Percentiles rank a stretch among this genome's conserved stretches.
Conservation (phyloP, 805 yeast genomes). For the Candida broadrunensis region DNA sequence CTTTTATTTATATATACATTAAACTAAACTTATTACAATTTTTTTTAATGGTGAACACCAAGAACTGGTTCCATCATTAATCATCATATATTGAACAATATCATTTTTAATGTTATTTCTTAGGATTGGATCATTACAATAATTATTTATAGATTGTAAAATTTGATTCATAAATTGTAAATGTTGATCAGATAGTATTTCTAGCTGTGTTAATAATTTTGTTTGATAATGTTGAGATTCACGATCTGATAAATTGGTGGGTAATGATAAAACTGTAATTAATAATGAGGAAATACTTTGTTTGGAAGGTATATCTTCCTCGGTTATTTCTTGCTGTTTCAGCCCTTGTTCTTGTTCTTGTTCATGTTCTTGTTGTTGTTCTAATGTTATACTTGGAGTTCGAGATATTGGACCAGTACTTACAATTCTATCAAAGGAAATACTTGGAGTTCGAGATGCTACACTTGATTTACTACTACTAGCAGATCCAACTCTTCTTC, state of each 20-base stretch:
- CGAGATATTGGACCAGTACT: no score
- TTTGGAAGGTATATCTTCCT: no score
- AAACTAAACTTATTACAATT: constrained; percentile 24
- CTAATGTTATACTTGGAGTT: no score
- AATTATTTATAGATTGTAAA: constrained; percentile 8
- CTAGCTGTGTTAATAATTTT: constrained; percentile 25
- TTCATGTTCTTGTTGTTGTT: no score
- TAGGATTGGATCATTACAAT: constrained; percentile 7
- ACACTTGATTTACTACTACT: neutral
- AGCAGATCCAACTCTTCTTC: constrained; percentile 8
- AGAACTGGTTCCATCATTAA: constrained; percentile 50
- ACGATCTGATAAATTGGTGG: constrained; percentile 33
- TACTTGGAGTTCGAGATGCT: neutral
- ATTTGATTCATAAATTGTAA: constrained; percentile 12
- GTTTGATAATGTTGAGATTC: constrained; percentile 43
- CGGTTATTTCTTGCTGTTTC: no score
- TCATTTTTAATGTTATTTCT: constrained; percentile 26
- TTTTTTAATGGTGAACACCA: constrained; percentile 73
- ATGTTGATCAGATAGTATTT: constrained; percentile 4
- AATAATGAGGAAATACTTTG: neutral
- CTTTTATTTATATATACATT: neutral
- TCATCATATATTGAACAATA: constrained; percentile 53
- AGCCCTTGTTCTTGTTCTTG: no score
- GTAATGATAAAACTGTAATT: constrained; percentile 6
- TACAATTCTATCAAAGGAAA: neutral